Conservation (phyloP, 176 grass and related monocot species). For the Poa annua region DNA sequence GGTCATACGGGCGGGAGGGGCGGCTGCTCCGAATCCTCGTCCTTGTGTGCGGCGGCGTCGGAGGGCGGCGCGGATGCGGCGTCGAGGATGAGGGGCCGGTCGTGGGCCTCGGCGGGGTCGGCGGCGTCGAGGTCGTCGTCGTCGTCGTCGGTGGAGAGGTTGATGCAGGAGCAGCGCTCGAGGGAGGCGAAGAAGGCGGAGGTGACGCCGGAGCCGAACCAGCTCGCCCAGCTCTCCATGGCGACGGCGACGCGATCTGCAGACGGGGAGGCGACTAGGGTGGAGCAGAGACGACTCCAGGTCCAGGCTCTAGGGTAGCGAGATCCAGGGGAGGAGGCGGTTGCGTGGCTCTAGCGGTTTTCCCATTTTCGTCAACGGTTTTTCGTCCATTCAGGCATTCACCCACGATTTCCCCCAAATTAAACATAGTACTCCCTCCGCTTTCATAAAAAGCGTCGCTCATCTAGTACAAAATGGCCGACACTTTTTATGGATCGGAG, state of each 20-base stretch:
- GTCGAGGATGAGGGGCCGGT: slow-evolving; percentile 58
- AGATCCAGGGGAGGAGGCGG: neutral
- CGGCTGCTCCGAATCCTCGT: neutral
- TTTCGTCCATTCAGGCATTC: too few species aligned
- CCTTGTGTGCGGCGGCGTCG: neutral
- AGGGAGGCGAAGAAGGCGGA: slow-evolving; percentile 91
- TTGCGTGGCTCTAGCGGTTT: neutral
- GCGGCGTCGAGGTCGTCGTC: slow-evolving; percentile 33
- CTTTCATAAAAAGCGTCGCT: too few species aligned
- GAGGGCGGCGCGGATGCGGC: neutral
- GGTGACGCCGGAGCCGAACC: slow-evolving; percentile 60
- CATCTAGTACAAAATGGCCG: too few species aligned
- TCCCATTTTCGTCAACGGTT: neutral
- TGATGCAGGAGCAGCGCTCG: slow-evolving; percentile 92
- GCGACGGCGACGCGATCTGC: neutral
- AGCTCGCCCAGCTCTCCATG: slow-evolving; percentile 66
- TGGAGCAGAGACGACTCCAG: neutral
- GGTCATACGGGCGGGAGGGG: slow-evolving; percentile 54
- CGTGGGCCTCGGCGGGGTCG: slow-evolving; percentile 48
- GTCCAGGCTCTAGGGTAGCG: neutral
- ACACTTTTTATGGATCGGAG: too few species aligned
- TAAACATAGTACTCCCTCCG: too few species aligned
- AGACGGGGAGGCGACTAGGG: slow-evolving; percentile 7
- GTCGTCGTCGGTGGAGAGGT: slow-evolving; percentile 66
- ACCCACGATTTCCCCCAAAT: too few species aligned